A percentile compares a stretch with the other conserved stretches of the same genome.
Conservation (phyloP, 2,329 filamentous ascomycete genomes). For the Paecilomyces sp. region DNA sequence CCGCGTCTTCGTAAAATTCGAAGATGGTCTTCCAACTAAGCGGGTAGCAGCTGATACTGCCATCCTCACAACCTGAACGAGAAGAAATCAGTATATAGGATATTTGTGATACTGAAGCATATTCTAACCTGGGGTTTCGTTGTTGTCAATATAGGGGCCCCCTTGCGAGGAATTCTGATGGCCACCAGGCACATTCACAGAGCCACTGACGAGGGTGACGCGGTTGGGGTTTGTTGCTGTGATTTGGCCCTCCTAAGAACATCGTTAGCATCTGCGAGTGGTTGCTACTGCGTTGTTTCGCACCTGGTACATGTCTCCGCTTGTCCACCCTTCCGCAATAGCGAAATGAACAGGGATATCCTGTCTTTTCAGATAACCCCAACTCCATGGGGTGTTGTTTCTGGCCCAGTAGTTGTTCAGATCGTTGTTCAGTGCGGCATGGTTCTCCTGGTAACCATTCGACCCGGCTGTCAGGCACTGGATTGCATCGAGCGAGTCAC, state of each 20-base stretch:
- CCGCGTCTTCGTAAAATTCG: conserved; percentile 43
- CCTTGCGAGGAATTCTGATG: conserved; percentile 37
- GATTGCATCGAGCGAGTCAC: conserved; percentile 43
- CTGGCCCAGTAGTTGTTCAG: conserved; percentile 49
- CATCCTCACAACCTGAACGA: conserved; percentile 33
- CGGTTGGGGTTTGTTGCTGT: conserved; percentile 49
- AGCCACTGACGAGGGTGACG: conserved; percentile 45
- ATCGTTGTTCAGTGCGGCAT: conserved; percentile 45
- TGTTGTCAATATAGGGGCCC: conserved; percentile 45
- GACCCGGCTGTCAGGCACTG: conserved; percentile 48
- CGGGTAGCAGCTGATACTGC: conserved; percentile 46
- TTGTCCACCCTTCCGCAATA: conserved; percentile 48
- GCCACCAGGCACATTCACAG: conserved; percentile 44
- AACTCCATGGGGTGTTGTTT: conserved; percentile 48
- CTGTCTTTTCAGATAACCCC: conserved; percentile 44
- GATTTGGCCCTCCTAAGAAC: conserved; percentile 39
- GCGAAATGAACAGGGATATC: conserved; percentile 51
- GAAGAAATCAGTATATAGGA: neutral
- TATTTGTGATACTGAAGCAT: neutral
- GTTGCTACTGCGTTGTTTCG: neutral
- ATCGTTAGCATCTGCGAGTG: neutral
- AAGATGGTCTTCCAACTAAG: conserved; percentile 48
- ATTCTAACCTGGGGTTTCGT: conserved; percentile 38
- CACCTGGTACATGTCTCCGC: conserved; percentile 51
- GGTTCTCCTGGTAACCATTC: conserved; percentile 48